These are phyloP conservation scores for Grifola frondosa DNA, from an alignment of 1,284 basidiomycete species.

Conservation along the genomic window DNA sequence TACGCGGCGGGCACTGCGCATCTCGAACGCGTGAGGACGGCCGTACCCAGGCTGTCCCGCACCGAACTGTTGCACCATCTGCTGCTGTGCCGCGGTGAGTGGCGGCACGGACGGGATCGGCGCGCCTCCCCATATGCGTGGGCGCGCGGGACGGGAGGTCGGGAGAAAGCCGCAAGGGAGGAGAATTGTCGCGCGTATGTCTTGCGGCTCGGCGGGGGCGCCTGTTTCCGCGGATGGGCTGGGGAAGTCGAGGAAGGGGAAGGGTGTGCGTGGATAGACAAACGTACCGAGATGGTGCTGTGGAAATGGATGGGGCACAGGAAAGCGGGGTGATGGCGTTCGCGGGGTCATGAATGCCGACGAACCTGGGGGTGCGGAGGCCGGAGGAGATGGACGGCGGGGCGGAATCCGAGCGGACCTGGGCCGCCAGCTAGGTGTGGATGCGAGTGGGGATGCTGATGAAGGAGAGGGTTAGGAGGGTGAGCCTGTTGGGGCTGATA, in stretches of 20 bases:
- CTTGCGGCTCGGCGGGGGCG: constrained; percentile 33
- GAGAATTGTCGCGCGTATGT: constrained; percentile 61
- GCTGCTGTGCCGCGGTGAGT: constrained; percentile 26
- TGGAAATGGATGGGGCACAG: constrained; percentile 28
- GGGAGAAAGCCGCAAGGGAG: constrained; percentile 62
- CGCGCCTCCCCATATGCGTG: constrained; percentile 70
- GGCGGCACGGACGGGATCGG: constrained; percentile 40
- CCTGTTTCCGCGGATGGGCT: constrained; percentile 16
- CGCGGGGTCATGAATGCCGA: constrained; percentile 15
- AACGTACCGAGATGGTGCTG: constrained; percentile 56
- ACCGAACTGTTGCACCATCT: constrained; percentile 29
- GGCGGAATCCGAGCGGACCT: constrained; percentile 16
- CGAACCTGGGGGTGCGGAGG: constrained; percentile 4
- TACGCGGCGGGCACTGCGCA: constrained; percentile 40
- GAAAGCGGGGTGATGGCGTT: constrained; percentile 19
- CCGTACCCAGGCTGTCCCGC: constrained; percentile 19
- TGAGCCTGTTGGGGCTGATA: constrained; percentile 21
- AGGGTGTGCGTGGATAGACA: constrained; percentile 44
- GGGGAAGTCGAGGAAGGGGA: constrained; percentile 41
- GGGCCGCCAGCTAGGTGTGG: constrained; percentile 8
- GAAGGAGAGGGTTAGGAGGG: constrained; percentile 21
- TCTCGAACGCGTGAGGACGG: constrained; percentile 25
- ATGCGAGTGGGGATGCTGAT: constrained; percentile 19
- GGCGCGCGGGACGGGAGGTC: constrained; percentile 44
- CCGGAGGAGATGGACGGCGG: constrained; percentile 17